phyloP scores from a whole-genome alignment of 1,284 basidiomycete genomes.

The Cryptococcus wingfieldii region DNA sequence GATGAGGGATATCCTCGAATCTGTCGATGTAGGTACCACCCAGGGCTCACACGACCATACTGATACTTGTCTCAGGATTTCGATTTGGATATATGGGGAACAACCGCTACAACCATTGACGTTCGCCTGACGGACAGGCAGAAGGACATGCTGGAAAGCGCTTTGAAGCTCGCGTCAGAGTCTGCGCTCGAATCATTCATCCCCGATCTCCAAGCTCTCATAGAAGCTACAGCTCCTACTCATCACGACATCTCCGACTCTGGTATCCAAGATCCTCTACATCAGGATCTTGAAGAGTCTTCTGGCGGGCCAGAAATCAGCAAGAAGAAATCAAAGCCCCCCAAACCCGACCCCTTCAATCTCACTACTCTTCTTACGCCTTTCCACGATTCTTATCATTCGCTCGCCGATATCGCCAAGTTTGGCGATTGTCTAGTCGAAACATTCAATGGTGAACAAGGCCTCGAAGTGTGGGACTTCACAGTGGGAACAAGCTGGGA shows the following conservation, averaged over 20 bases:
- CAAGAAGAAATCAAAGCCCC: constrained; percentile 5
- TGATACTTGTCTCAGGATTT: constrained; percentile 22
- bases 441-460: constrained; percentile 27
- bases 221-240: constrained; percentile 16
- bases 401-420: constrained; percentile 33
- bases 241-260: background rate
- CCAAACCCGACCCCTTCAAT: constrained; percentile 25
- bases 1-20: constrained; percentile 9
- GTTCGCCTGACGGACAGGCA: constrained; percentile 21
- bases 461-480: constrained; percentile 21
- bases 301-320: background rate
- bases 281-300: background rate
- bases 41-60: background rate
- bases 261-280: background rate
- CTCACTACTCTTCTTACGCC: constrained; percentile 26
- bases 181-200: constrained; percentile 21
- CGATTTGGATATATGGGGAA: constrained; percentile 45
- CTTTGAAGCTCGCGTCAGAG: constrained; percentile 5
- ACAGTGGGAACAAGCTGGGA: constrained; percentile 37
- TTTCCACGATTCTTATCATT: constrained; percentile 46
- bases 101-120: constrained; percentile 28
- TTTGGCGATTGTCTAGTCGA: constrained; percentile 40
- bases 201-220: constrained; percentile 32
- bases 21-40: constrained; percentile 24
- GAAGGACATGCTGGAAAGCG: constrained; percentile 4